Conservation (phyloP, 371 early-diverging fungal species). For the Mycotypha africana region DNA sequence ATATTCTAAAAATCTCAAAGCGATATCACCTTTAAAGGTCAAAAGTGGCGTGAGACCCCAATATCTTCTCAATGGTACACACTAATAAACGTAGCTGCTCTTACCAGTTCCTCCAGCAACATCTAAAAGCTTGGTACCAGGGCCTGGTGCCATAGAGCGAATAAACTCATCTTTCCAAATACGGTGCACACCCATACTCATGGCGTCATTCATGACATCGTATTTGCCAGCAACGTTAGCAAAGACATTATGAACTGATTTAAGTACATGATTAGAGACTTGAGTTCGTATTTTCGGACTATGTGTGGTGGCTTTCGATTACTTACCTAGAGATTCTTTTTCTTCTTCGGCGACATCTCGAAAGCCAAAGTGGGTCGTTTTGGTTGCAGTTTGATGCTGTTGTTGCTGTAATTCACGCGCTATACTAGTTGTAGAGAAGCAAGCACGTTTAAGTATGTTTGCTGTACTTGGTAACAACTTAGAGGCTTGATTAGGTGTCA, state of each 20-base stretch:
- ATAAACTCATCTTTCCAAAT: slow-evolving; percentile 95
- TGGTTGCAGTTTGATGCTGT: slow-evolving; percentile 7
- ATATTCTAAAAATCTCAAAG: slow-evolving; percentile 86
- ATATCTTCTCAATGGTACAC: background rate
- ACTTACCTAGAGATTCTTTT: slow-evolving; percentile 78
- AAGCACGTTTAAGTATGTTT: no score
- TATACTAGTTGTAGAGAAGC: no score
- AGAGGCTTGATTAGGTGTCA: no score
- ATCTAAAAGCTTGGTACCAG: slow-evolving; percentile 84
- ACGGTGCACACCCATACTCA: slow-evolving; percentile 92
- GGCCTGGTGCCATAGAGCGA: slow-evolving; percentile 77
- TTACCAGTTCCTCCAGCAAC: slow-evolving; percentile 97
- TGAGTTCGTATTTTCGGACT: no score
- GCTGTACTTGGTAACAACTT: no score
- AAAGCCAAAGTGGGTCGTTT: slow-evolving; percentile 89
- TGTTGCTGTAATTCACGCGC: slow-evolving; percentile 5
- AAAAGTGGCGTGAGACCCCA: background rate
- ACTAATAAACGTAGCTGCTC: background rate
- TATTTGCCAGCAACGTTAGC: slow-evolving; percentile 89
- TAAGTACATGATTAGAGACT: background rate
- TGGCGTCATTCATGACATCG: slow-evolving; percentile 96
- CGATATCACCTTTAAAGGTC: slow-evolving; percentile 74
- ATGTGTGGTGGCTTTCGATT: no score
- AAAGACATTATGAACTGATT: slow-evolving; percentile 84
- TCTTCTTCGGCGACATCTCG: slow-evolving; percentile 76